Evolutionary conservation across 805 yeast genomes (phyloP), one percentile per base, ranked within the genome.

Genomic region (Lipomyces chichibuensis): DNA sequence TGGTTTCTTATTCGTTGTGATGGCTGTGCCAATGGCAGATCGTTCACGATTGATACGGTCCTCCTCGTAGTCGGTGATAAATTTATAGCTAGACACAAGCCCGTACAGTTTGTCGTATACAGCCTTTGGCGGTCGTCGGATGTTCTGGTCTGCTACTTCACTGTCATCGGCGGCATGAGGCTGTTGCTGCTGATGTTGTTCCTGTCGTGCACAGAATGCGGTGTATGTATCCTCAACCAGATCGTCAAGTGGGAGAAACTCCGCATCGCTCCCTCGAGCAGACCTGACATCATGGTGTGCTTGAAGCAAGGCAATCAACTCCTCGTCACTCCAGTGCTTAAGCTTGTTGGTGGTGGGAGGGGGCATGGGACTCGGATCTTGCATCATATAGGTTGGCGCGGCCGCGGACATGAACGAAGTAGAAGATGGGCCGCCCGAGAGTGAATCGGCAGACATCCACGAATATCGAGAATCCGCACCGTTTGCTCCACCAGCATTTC

Each of bases 1-100:
- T 2, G 71, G 60, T 57, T 59, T 64, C 61, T 63, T 67, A 7
- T 43, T 55, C 32, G 62, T 37, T 51, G 29, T 32, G 33, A 61
- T 53, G 23, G 63, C 60, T 3, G 67, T 43, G 1, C 61, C 67
- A 17, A 53, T 61, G 11, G 60, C 64, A 8, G 49, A 27, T 23
- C 70, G 65, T 59, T 67, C 70, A 13, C 59, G 55, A 27, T 60
- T 55, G 13, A 67, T 37, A 25, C 71, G 58, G 20, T 65, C 71
- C 46, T 67, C 67, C 60, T 67, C 71, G 51, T 69, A 67, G 37
- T 69, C 71, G n/a, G 69, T 60, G n/a, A 69, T 53, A 53, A 67
- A 69, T 64, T 67, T 67, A 51, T 63, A 69, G 39, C 65, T 64
- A 6, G 67, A 63, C 23, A 69, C 65, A 20, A 69, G 63, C 9